Conservation (phyloP, 495 filamentous ascomycete genomes). For the Aspergillus bertholletiae region DNA sequence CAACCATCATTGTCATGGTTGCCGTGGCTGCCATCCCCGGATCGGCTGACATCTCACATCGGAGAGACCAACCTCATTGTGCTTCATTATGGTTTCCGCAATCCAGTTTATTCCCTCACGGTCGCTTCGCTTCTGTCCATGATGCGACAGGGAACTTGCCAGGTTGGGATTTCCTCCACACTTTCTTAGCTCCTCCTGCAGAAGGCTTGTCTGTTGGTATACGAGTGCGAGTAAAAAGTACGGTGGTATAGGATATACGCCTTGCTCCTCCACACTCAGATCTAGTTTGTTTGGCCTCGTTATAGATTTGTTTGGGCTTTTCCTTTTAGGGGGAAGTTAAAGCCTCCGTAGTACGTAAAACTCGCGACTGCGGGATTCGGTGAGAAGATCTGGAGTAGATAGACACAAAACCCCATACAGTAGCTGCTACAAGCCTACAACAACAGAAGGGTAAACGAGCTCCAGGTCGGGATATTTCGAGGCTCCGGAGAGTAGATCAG, state of each 20-base stretch:
- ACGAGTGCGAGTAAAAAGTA: conserved; percentile 1
- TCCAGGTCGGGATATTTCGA: neutral
- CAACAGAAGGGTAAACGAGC: neutral
- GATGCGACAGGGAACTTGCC: conserved; percentile 6
- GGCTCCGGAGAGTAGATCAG: neutral
- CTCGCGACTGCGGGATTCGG: neutral
- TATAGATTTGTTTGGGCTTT: neutral
- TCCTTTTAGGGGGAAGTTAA: neutral
- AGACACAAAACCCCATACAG: neutral
- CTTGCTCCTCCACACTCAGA: conserved; percentile 8
- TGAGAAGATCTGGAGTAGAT: conserved; percentile 1
- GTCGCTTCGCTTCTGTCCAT: neutral
- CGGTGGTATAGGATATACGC: neutral
- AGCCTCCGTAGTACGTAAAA: neutral
- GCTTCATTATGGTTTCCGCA: neutral
- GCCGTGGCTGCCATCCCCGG: neutral
- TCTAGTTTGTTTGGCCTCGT: neutral
- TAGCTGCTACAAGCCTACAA: no score
- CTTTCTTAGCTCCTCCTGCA: conserved; percentile 16
- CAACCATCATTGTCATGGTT: conserved; percentile 1
- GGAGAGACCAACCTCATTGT: conserved; percentile 1
- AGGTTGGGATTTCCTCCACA: conserved; percentile 4
- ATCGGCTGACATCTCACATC: conserved; percentile 11
- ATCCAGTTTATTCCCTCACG: neutral
- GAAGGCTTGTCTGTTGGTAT: conserved; percentile 19